Conservation (phyloP, 2,329 filamentous ascomycete species). For the Dothiorella sarmentorum region DNA sequence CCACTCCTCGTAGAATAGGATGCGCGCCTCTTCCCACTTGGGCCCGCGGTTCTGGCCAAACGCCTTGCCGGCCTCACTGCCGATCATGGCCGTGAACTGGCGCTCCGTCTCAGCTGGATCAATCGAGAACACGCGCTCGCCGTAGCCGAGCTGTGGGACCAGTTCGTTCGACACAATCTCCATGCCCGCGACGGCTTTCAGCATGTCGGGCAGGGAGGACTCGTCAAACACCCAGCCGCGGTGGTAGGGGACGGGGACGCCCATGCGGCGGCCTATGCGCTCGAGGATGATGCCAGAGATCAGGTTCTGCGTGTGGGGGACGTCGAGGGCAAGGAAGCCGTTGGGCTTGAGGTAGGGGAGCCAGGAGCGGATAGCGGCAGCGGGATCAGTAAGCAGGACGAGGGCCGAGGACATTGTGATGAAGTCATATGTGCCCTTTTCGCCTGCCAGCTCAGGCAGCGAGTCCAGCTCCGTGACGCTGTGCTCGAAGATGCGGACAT, state of each 20-base stretch:
- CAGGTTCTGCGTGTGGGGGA: constrained; percentile 37
- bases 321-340: constrained; percentile 39
- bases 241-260: constrained; percentile 35
- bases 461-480: constrained; percentile 36
- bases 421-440: constrained; percentile 32
- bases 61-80: neutral
- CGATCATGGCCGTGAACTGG: neutral
- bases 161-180: neutral
- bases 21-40: constrained; percentile 6
- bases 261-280: constrained; percentile 32
- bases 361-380: constrained; percentile 38
- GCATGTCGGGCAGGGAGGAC: constrained; percentile 28
- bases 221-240: constrained; percentile 35
- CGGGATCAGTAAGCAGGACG: constrained; percentile 40
- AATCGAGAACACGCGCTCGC: neutral
- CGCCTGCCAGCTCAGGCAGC: constrained; percentile 20
- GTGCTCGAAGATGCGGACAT: constrained; percentile 35
- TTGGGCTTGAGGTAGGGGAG: constrained; percentile 39
- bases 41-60: constrained; percentile 2
- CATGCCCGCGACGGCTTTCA: constrained; percentile 20
- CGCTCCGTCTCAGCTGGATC: neutral
- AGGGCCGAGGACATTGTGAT: constrained; percentile 42
- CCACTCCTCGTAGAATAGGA: constrained; percentile 6
- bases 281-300: constrained; percentile 39
- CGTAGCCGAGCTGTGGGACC: neutral